These are phyloP conservation scores for Solanum chiquidenum DNA, from an alignment of 257 asterid genomes.

Conservation along the genomic window DNA sequence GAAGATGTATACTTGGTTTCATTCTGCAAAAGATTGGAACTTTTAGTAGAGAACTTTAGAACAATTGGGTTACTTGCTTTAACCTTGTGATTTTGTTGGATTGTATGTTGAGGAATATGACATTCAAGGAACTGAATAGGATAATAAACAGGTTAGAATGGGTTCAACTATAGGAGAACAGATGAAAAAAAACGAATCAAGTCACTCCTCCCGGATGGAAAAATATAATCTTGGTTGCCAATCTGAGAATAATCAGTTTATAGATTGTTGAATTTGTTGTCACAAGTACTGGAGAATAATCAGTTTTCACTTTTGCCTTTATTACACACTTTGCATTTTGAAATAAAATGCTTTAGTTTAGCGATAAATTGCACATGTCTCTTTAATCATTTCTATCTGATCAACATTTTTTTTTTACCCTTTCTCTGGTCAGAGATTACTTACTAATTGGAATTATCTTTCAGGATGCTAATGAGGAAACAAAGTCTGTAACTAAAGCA, in stretches of 20 bases:
- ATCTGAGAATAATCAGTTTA: not conserved
- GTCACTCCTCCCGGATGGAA: not conserved
- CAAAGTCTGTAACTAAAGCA: constrained; percentile 77
- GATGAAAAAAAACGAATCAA: not conserved
- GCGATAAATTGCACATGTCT: not conserved
- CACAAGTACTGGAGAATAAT: not conserved
- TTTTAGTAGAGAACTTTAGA: not conserved
- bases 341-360: not conserved
- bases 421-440: not conserved
- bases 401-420: not conserved
- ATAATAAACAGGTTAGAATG: not conserved
- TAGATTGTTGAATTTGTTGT: not conserved
- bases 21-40: not conserved
- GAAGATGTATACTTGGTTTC: not conserved
- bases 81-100: not conserved
- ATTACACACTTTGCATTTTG: not conserved
- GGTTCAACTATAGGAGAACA: not conserved
- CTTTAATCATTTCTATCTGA: not conserved
- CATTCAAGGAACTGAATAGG: not conserved
- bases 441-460: not conserved
- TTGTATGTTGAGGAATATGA: not conserved
- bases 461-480: constrained; percentile 85
- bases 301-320: not conserved
- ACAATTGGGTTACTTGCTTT: not conserved
- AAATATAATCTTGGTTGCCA: not conserved